A percentile compares a stretch with the other conserved stretches of the same genome.
phyloP scores from a whole-genome alignment of 2,329 filamentous ascomycete species.

The Penicillium sp. region DNA sequence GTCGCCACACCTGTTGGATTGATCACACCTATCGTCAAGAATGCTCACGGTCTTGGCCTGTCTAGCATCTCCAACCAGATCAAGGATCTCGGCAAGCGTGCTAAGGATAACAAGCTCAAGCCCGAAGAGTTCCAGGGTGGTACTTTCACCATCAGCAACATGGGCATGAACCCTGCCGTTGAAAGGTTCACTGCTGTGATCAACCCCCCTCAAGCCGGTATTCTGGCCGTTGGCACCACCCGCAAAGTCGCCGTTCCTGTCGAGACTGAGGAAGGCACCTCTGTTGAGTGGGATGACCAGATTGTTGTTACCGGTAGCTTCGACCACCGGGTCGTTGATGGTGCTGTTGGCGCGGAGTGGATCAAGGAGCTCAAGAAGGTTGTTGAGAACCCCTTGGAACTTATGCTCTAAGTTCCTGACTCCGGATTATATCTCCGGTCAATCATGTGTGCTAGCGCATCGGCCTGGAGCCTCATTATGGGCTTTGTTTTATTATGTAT shows the following conservation, averaged over 20 bases:
- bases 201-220: slow-evolving; percentile 96
- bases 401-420: slow-evolving; percentile 72
- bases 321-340: slow-evolving; percentile 98
- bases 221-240: slow-evolving; percentile 91
- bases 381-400: slow-evolving; percentile 93
- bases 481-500: slow-evolving; percentile 42
- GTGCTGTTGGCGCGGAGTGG: slow-evolving; percentile 95
- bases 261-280: slow-evolving; percentile 80
- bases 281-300: slow-evolving; percentile 94
- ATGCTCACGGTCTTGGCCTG: slow-evolving; percentile 84
- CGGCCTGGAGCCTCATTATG: slow-evolving; percentile 23
- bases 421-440: slow-evolving; percentile 17
- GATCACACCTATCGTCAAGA: slow-evolving; percentile 96
- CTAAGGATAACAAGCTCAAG: slow-evolving; percentile 97
- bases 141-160: slow-evolving; percentile 99
- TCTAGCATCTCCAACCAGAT: slow-evolving; percentile 85
- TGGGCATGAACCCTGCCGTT: slow-evolving; percentile 98
- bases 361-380: slow-evolving; percentile 97
- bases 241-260: slow-evolving; percentile 91
- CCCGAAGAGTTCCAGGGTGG: slow-evolving; percentile 99
- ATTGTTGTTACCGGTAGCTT: slow-evolving; percentile 94
- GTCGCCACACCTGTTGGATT: slow-evolving; percentile 91
- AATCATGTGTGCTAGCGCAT: slow-evolving; percentile 24
- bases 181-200: slow-evolving; percentile 98
- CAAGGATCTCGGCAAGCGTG: slow-evolving; percentile 96